Evolutionary conservation across 495 filamentous ascomycete species (phyloP).

Genomic region (Usnea hakonensis): DNA sequence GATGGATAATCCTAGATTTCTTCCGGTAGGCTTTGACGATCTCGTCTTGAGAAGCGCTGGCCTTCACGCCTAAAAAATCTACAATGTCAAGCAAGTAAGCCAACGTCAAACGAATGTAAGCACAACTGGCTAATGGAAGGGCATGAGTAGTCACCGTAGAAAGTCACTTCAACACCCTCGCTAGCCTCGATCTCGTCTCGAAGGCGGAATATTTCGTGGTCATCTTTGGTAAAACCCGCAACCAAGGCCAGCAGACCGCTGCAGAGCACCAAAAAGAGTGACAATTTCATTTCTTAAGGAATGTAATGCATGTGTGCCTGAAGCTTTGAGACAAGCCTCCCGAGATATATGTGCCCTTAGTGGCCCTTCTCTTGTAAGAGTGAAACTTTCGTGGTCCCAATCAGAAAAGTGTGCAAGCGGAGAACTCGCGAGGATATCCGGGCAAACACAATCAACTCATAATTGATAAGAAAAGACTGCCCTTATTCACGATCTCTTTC

Average conservation of each 20-base stretch:
- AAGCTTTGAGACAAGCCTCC: background rate
- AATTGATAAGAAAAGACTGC: background rate
- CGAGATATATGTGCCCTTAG: background rate
- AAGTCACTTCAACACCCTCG: slow-evolving; percentile 77
- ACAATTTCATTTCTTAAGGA: slow-evolving; percentile 12
- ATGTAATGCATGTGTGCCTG: slow-evolving; percentile 14
- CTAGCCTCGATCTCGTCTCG: slow-evolving; percentile 70
- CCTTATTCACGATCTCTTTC: background rate
- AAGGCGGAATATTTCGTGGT: slow-evolving; percentile 95
- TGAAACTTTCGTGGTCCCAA: slow-evolving; percentile 6
- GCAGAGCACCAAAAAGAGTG: slow-evolving; percentile 7
- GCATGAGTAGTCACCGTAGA: slow-evolving; percentile 57
- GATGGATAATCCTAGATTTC: slow-evolving; percentile 72
- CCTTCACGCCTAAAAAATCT: slow-evolving; percentile 74
- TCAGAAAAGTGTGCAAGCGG: slow-evolving; percentile 8
- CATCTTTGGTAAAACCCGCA: slow-evolving; percentile 28
- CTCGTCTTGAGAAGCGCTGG: slow-evolving; percentile 72
- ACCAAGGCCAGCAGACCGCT: slow-evolving; percentile 11
- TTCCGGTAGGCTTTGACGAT: slow-evolving; percentile 91
- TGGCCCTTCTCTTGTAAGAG: slow-evolving; percentile 1
- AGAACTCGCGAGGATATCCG: slow-evolving; percentile 25
- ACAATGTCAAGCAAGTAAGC: slow-evolving; percentile 4
- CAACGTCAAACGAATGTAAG: background rate
- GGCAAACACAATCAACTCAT: slow-evolving; percentile 10
- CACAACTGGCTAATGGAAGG: background rate